Base-by-base conservation (phyloP, 192 early-diverging fungal species). In the Fimicolochytrium jonesii region DNA sequence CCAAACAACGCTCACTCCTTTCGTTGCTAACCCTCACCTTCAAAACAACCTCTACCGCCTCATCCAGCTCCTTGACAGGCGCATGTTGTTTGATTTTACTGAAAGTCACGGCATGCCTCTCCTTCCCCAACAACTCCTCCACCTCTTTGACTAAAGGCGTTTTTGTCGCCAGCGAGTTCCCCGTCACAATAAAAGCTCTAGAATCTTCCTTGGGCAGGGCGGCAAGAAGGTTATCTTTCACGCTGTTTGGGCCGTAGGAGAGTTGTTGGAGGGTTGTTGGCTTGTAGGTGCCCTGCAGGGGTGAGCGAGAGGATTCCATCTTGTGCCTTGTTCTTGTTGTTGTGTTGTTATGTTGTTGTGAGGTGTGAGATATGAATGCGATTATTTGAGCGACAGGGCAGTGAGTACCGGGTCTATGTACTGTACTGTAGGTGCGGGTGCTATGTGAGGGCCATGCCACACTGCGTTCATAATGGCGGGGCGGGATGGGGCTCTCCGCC, bases 11-110 rank as follows among this genome's bases (percentile, higher is more conserved):
- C n/a, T n/a, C n/a, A n/a, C n/a, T n/a, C n/a, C n/a, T n/a, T n/a
- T n/a, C n/a, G n/a, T n/a, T n/a, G n/a, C n/a, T n/a, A n/a, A n/a
- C n/a, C n/a, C n/a, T n/a, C n/a, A n/a, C n/a, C 10, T 41, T 41
- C 10, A 9, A 41, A 10, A 49, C 47, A 9, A 49, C 13, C 3
- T 42, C 25, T 26, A 42, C 45, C 2, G 56, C 56, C 11, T 59
- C 56, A 30, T 59, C 41, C 41, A 59, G 56, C 25, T 59, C 41
- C 3, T 13, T 42, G 10, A 59, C 43, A 13, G 56, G 56, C 15
- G 56, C 56, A 29, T 59, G 56, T 43, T 59, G 41, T 29, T 59
- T 59, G 43, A 59, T 59, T 37, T 59, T 15, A 13, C 22, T 28
- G 43, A 59, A 59, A 13, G 56, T 59, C 3, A 37, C 56, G 15